Evolutionary conservation across 2,329 filamentous ascomycete genomes (phyloP).

Genomic region (Pyricularia grisea): DNA sequence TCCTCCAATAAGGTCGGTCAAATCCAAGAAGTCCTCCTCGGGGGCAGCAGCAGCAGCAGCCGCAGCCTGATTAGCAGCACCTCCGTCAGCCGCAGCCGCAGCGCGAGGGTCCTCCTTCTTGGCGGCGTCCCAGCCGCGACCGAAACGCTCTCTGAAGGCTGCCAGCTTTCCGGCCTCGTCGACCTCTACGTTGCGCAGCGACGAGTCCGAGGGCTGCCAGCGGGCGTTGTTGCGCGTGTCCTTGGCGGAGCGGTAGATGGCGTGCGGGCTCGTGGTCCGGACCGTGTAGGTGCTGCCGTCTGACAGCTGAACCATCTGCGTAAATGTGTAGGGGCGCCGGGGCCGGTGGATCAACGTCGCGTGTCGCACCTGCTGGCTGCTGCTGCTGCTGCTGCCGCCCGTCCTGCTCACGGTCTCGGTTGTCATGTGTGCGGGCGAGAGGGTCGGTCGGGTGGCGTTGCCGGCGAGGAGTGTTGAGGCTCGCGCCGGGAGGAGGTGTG

Average conservation of each 20-base stretch:
- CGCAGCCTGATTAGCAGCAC: not conserved
- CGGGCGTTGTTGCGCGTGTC: constrained; percentile 83
- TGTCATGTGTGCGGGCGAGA: constrained; percentile 8
- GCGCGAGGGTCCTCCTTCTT: constrained; percentile 12
- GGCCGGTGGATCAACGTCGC: constrained; percentile 81
- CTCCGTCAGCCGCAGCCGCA: constrained; percentile 8
- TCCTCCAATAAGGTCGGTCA: constrained; percentile 42
- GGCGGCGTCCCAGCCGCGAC: constrained; percentile 67
- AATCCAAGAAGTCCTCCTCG: constrained; percentile 18
- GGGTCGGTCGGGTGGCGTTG: constrained; percentile 13
- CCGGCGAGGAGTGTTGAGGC: constrained; percentile 18
- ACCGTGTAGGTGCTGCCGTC: constrained; percentile 80
- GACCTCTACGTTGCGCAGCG: constrained; percentile 79
- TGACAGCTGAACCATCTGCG: constrained; percentile 86
- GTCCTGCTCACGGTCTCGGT: constrained; percentile 11
- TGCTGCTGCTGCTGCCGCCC: constrained; percentile 21
- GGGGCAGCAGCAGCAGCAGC: constrained; percentile 8
- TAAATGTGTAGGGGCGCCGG: constrained; percentile 92
- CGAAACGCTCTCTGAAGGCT: constrained; percentile 78
- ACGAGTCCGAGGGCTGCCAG: constrained; percentile 81
- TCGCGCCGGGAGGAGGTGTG: constrained; percentile 19
- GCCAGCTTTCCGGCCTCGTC: constrained; percentile 88
- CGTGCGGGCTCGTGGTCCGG: constrained; percentile 64
- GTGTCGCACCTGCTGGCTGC: constrained; percentile 51
- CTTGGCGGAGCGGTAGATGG: constrained; percentile 54